Conservation (phyloP, 495 filamentous ascomycete species). For the Clohesyomyces aquaticus region DNA sequence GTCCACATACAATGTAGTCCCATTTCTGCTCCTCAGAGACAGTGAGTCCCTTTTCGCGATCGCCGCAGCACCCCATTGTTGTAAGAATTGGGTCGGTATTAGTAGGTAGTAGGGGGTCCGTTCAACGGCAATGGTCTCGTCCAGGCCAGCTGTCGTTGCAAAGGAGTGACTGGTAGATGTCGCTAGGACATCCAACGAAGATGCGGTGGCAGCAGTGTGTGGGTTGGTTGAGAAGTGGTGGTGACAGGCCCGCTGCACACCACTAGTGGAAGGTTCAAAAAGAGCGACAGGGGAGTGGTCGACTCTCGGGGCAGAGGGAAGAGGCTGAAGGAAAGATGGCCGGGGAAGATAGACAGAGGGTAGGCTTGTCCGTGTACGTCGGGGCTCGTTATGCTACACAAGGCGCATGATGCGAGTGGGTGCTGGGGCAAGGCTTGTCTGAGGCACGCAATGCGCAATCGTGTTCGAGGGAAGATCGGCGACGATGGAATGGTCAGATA, state of each 20-base stretch:
- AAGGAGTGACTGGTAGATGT: constrained; percentile 26
- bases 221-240: constrained; percentile 10
- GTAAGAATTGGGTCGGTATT: constrained; percentile 41
- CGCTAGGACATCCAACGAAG: constrained; percentile 26
- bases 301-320: constrained; percentile 7
- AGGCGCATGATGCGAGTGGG: constrained; percentile 33
- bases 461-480: constrained; percentile 30
- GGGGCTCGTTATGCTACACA: constrained; percentile 16
- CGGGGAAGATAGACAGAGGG: background rate
- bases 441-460: constrained; percentile 34
- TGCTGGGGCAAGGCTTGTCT: constrained; percentile 34
- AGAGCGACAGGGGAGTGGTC: constrained; percentile 28
- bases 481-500: no score
- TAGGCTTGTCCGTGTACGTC: constrained; percentile 19
- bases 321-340: constrained; percentile 19
- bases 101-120: constrained; percentile 32
- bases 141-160: constrained; percentile 37
- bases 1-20: constrained; percentile 80
- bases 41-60: constrained; percentile 64
- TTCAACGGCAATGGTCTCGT: constrained; percentile 33
- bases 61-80: constrained; percentile 78
- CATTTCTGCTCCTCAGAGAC: constrained; percentile 84
- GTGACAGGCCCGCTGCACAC: constrained; percentile 42
- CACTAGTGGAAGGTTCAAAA: constrained; percentile 19
- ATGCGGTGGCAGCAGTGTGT: constrained; percentile 4